phyloP scores from a whole-genome alignment of 768 basidiomycete species.

The Mycena crocata region DNA sequence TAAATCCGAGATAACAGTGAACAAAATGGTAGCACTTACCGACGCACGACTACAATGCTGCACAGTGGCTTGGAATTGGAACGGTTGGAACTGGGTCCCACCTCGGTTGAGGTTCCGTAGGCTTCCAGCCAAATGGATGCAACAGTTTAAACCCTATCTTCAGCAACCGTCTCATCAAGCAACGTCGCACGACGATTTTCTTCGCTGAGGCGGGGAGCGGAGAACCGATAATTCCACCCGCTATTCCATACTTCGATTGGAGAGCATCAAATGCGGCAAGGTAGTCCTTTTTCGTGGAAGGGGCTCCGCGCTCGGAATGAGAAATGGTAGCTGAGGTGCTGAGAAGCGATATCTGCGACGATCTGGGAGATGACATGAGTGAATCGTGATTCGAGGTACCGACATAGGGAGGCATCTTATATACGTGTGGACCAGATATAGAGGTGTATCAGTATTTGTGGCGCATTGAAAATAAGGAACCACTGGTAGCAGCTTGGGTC shows the following conservation, averaged over 20 bases:
- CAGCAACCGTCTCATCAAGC: background rate
- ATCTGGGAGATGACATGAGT: constrained; percentile 1
- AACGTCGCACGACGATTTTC: background rate
- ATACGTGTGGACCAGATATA: background rate
- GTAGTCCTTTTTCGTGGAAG: constrained; percentile 16
- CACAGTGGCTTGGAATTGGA: background rate
- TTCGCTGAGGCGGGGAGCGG: background rate
- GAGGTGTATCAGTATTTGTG: no score
- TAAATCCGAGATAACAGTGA: no score
- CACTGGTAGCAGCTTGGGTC: no score
- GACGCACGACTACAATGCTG: background rate
- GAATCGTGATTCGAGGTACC: background rate
- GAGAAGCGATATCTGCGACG: constrained; percentile 16
- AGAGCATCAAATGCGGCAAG: constrained; percentile 8
- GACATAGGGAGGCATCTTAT: background rate
- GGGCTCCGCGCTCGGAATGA: background rate
- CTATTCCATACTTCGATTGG: constrained; percentile 12
- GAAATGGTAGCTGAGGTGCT: background rate
- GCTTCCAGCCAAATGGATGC: background rate
- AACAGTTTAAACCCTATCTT: background rate
- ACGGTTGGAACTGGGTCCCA: background rate
- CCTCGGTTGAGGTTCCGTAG: background rate
- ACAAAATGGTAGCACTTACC: constrained; percentile 15
- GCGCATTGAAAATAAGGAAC: no score
- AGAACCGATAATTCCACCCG: background rate